Evolutionary conservation across 1,284 basidiomycete species (phyloP), one percentile per base, ranked within the genome.

Genomic region (Apiotrichum brassicae): DNA sequence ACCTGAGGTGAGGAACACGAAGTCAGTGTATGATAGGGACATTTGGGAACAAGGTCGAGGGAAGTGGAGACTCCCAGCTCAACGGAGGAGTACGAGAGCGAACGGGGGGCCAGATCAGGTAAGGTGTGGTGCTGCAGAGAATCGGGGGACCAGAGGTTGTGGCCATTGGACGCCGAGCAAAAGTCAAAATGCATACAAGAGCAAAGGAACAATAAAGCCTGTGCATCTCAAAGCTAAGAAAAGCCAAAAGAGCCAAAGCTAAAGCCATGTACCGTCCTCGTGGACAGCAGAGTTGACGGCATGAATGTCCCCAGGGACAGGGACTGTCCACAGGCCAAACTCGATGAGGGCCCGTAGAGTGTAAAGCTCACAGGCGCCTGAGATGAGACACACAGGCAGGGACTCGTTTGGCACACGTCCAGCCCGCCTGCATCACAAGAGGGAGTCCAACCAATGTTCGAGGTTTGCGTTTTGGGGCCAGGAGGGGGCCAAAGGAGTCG

Each of bases 181-280:
- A 30, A 30, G 7, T 30, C 28, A 30, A 8, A 34, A 14, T 34
- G 13, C 12, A 9, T 16, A n/a, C 33, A 34, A 9, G 28, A 30
- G 28, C 28, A 30, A 30, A 34, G 33, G 33, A 34, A 34, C 33
- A 34, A 34, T 34, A 34, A 34, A 34, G 33, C 33, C 33, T 34
- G 33, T 34, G 33, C 33, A 34, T 9, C 12, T 7, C 33, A 34
- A 34, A 34, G 33, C 33, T 34, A 34, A 34, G n/a, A 39, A 39
- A 25, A 16, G 37, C 16, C 11, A 13, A 39, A 39, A n/a, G 25
- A 42, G 24, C 6, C 11, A 30, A 14, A 39, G 38, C 38, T 23
- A 43, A 43, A 46, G 45, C 45, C 25, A 46, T 35, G 35, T 46
- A 38, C 45, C 45, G 12, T 39, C 37, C 45, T 36, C 45, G 45